Evolutionary conservation across 768 basidiomycete genomes (phyloP), one percentile per base, ranked within the genome.

Genomic region (Mycena polygramma): DNA sequence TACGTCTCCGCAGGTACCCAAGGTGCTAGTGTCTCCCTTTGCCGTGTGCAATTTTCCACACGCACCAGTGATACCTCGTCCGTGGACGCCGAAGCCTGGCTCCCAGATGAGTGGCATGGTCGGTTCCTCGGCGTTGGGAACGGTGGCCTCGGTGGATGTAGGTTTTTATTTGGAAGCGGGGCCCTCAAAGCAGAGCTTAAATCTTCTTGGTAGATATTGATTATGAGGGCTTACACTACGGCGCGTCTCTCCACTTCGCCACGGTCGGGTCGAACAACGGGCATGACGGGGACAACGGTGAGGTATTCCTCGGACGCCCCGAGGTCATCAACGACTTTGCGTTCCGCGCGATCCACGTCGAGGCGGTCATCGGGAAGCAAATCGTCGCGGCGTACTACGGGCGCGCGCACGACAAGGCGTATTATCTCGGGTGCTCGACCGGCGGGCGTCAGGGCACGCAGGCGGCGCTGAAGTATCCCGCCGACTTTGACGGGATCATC

Each of bases 401-500:
- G n/a, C 62, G 52, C 2, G 53, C 62, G n/a, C 72, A 74, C 48
- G 22, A 39, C 57, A 77, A 77, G 57, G 68, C 75, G 20, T 79
- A 79, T 51, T 79, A 72, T 41, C 46, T 74, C 17, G 79, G 79
- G 17, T 79, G 79, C 68, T 77, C 76, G 0, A 76, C 72, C 1
- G 78, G 77, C 11, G 78, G 78, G 10, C 74, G 78, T 22, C 77
- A 78, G 66, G 79, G 74, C 8, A 71, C 73, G 11, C 74, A 76
- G 52, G 65, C 74, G 7, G 76, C 77, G 22, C 70, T 73, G 51
- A 64, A 70, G n/a, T 78, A 60, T 45, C 79, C 79, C 1, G 73
- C 71, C 1, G 77, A 79, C 60, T 79, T 79, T 59, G 77, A 78
- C 69, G 78, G 75, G 15, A 69, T 78, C 24, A 41, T 79, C 15